Percentiles rank a stretch among this genome's conserved stretches.
These are phyloP conservation scores for Fusarium heterosporum DNA, from an alignment of 2,329 filamentous ascomycete species.

Conservation along the genomic window DNA sequence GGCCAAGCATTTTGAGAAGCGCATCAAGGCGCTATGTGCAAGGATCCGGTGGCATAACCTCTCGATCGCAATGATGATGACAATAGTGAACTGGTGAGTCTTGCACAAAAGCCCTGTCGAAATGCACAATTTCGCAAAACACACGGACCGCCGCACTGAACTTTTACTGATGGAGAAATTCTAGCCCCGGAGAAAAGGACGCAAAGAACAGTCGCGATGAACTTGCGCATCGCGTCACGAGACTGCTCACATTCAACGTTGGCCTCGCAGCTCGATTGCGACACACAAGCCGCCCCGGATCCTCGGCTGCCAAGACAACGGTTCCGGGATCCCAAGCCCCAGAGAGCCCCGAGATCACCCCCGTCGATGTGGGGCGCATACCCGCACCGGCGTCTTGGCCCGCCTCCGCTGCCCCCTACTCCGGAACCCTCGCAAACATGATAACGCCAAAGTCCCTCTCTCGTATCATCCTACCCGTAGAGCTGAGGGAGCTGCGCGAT, in stretches of 20 bases:
- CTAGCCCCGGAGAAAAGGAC: slow-evolving; percentile 52
- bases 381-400: slow-evolving; percentile 34
- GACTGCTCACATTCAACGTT: slow-evolving; percentile 53
- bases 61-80: slow-evolving; percentile 56
- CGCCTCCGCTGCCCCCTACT: slow-evolving; percentile 39
- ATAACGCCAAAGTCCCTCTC: slow-evolving; percentile 50
- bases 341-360: slow-evolving; percentile 28
- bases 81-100: slow-evolving; percentile 54
- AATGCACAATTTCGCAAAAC: neutral
- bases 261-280: slow-evolving; percentile 50
- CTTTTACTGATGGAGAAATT: neutral
- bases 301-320: slow-evolving; percentile 33
- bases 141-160: slow-evolving; percentile 12
- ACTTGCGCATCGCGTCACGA: slow-evolving; percentile 50
- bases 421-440: slow-evolving; percentile 51
- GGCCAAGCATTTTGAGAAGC: slow-evolving; percentile 43
- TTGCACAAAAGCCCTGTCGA: slow-evolving; percentile 2
- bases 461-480: slow-evolving; percentile 50
- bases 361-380: slow-evolving; percentile 39
- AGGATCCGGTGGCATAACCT: slow-evolving; percentile 54
- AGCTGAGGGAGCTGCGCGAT: slow-evolving; percentile 48
- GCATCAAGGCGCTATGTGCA: slow-evolving; percentile 48
- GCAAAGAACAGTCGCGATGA: slow-evolving; percentile 52
- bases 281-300: slow-evolving; percentile 40
- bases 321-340: slow-evolving; percentile 28